Evolutionary conservation across 805 yeast genomes (phyloP).

Genomic region (Ogataea methanolica): DNA sequence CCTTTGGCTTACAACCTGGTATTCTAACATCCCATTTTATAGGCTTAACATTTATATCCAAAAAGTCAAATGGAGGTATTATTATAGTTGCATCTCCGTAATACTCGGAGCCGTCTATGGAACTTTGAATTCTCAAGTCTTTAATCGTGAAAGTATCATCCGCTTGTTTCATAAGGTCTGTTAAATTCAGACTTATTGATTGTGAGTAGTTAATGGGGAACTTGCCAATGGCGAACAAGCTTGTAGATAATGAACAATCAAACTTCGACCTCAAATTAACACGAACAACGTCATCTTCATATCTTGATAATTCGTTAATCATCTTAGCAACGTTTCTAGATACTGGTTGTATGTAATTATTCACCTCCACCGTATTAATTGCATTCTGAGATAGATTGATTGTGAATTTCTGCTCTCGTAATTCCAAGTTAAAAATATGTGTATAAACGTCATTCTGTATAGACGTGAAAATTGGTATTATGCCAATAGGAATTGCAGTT

Average conservation of each 20-base stretch:
- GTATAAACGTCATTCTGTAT: background rate
- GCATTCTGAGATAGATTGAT: background rate
- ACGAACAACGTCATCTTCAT: background rate
- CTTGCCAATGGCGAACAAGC: background rate
- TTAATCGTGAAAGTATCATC: background rate
- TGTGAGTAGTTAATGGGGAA: background rate
- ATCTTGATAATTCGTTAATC: background rate
- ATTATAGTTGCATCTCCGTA: slow-evolving; percentile 1
- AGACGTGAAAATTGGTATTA: slow-evolving; percentile 4
- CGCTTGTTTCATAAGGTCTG: background rate
- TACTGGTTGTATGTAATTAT: background rate
- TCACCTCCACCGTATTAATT: too few species aligned
- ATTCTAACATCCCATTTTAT: slow-evolving; percentile 6
- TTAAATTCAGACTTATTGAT: background rate
- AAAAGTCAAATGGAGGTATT: background rate
- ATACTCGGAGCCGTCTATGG: slow-evolving; percentile 1
- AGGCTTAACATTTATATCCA: background rate
- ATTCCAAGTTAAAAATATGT: slow-evolving; percentile 2
- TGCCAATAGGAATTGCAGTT: background rate
- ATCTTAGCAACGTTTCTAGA: slow-evolving; percentile 1
- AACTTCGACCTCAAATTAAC: background rate
- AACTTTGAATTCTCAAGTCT: background rate
- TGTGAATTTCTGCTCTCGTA: background rate
- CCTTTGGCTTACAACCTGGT: slow-evolving; percentile 3
- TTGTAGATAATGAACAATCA: background rate